Evolutionary conservation across 768 basidiomycete species (phyloP).

Genomic region (Termitomyces sp.): DNA sequence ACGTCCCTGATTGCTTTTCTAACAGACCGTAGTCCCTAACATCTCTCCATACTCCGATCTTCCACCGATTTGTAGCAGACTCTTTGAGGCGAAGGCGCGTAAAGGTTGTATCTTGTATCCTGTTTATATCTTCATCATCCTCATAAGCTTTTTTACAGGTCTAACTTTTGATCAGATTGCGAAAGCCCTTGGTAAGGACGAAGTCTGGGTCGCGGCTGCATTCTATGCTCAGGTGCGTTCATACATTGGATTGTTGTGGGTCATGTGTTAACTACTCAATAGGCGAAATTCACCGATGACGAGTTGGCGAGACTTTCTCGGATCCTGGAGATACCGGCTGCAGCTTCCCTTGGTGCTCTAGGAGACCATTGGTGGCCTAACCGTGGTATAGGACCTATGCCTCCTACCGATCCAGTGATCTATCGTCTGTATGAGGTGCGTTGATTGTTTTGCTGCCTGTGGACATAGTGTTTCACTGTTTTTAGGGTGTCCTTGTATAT

Average conservation of each 20-base stretch:
- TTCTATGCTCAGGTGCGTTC: conserved; percentile 69
- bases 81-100: conserved; percentile 63
- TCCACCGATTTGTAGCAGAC: conserved; percentile 38
- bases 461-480: background rate
- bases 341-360: conserved; percentile 34
- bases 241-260: background rate
- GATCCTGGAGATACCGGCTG: conserved; percentile 41
- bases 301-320: conserved; percentile 51
- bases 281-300: conserved; percentile 65
- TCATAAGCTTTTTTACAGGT: conserved; percentile 28
- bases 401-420: conserved; percentile 74
- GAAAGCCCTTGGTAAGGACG: conserved; percentile 60
- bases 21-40: conserved; percentile 36
- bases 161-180: conserved; percentile 68
- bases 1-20: background rate
- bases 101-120: conserved; percentile 36
- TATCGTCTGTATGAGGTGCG: conserved; percentile 77
- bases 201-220: conserved; percentile 77
- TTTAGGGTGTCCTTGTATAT: conserved; percentile 66
- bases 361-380: conserved; percentile 73
- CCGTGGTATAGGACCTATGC: conserved; percentile 62
- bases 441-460: background rate
- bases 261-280: background rate
- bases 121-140: background rate
- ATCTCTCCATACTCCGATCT: conserved; percentile 43